Evolutionary conservation across 2,329 filamentous ascomycete genomes (phyloP).

Genomic region (Botrytis hyacinthi): DNA sequence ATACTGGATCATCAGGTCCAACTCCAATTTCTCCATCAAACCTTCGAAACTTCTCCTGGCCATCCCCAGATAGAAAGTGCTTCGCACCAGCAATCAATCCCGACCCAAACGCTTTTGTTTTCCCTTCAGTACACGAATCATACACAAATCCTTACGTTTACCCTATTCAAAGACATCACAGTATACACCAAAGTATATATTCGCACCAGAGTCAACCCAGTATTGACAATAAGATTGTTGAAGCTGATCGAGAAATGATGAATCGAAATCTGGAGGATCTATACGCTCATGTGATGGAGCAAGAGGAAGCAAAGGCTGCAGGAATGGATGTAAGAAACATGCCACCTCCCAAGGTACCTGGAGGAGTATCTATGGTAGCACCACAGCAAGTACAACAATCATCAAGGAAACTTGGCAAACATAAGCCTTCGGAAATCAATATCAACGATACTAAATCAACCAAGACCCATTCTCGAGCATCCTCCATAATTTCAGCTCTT

Average conservation of each 20-base stretch:
- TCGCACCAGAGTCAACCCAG: slow-evolving; percentile 32
- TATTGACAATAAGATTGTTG: slow-evolving; percentile 75
- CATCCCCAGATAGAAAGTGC: slow-evolving; percentile 42
- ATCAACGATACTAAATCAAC: slow-evolving; percentile 44
- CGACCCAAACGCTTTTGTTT: slow-evolving; percentile 17
- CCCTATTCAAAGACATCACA: slow-evolving; percentile 42
- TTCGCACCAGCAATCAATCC: slow-evolving; percentile 9
- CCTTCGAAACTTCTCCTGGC: slow-evolving; percentile 50
- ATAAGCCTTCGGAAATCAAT: slow-evolving; percentile 43
- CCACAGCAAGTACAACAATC: slow-evolving; percentile 29
- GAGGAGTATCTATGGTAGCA: slow-evolving; percentile 35
- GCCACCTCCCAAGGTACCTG: slow-evolving; percentile 35
- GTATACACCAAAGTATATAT: slow-evolving; percentile 17
- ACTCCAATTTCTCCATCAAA: slow-evolving; percentile 34
- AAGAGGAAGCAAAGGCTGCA: slow-evolving; percentile 67
- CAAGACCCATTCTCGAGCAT: slow-evolving; percentile 52
- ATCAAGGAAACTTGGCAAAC: slow-evolving; percentile 49
- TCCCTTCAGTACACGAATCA: slow-evolving; percentile 28
- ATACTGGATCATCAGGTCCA: slow-evolving; percentile 23
- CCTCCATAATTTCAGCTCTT: slow-evolving; percentile 60
- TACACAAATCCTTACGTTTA: slow-evolving; percentile 44
- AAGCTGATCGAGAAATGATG: slow-evolving; percentile 70
- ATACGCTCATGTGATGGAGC: slow-evolving; percentile 89
- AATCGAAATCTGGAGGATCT: slow-evolving; percentile 84
- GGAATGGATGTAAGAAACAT: slow-evolving; percentile 51